These are phyloP conservation scores for Scutellaria baicalensis DNA, from an alignment of 257 asterid genomes.

Conservation along the genomic window DNA sequence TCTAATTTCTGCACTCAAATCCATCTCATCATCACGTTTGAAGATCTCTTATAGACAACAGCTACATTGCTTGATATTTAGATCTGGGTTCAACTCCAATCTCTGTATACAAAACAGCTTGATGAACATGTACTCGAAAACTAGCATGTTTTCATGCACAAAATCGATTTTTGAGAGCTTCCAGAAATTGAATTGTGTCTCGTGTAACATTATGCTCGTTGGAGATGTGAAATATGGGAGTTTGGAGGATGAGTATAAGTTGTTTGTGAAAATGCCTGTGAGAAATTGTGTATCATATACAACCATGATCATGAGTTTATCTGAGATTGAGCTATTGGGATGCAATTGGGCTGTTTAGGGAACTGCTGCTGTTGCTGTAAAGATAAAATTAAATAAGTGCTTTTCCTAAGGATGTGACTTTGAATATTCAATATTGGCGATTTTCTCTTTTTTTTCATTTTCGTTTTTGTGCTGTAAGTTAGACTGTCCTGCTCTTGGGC, in stretches of 20 bases:
- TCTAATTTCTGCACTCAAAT: constrained; percentile 56
- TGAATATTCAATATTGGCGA: constrained; percentile 17
- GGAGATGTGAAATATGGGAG: constrained; percentile 46
- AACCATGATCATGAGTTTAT: constrained; percentile 74
- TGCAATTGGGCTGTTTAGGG: constrained; percentile 44
- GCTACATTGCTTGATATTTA: constrained; percentile 50
- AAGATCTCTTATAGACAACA: constrained; percentile 45
- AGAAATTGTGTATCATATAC: constrained; percentile 67
- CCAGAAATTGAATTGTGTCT: constrained; percentile 42
- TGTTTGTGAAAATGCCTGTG: constrained; percentile 76
- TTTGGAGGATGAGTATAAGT: constrained; percentile 42
- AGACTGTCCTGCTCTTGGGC: neutral
- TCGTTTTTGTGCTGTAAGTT: neutral
- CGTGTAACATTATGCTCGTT: constrained; percentile 64
- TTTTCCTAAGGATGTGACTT: constrained; percentile 12
- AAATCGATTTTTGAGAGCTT: constrained; percentile 40
- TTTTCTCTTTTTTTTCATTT: too few species aligned
- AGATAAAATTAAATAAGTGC: constrained; percentile 9
- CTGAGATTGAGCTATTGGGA: constrained; percentile 42
- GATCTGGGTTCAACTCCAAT: constrained; percentile 68
- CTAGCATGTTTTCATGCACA: constrained; percentile 43
- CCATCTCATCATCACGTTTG: constrained; percentile 42
- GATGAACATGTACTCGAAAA: constrained; percentile 73
- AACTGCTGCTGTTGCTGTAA: constrained; percentile 38
- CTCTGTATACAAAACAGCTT: constrained; percentile 79